Conservation (phyloP, 257 asterid species). For the Paraleonurus japonicus region DNA sequence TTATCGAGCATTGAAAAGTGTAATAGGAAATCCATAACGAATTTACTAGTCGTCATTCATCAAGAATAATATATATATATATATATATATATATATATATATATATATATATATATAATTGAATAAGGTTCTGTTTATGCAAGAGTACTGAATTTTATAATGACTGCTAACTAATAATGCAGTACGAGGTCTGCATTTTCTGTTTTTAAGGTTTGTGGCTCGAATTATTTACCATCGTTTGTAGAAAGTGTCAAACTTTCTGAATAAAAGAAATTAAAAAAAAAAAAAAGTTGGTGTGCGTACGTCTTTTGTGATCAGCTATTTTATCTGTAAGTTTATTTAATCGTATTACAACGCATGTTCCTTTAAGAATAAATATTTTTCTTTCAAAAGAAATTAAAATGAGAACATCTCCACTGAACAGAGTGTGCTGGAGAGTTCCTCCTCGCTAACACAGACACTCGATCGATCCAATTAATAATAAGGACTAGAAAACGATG, state of each 20-base stretch:
- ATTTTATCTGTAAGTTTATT: neutral
- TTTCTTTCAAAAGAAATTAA: too few species aligned
- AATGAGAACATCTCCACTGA: too few species aligned
- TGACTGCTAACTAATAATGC: neutral
- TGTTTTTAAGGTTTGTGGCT: neutral
- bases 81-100: too few species aligned
- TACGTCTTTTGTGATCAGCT: neutral
- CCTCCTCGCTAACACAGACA: too few species aligned
- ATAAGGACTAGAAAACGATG: too few species aligned
- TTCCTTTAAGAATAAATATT: neutral
- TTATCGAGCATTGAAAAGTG: neutral
- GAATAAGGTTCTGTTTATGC: neutral
- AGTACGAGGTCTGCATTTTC: neutral
- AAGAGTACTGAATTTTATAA: neutral
- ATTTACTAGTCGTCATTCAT: neutral
- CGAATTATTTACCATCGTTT: neutral
- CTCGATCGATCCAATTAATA: too few species aligned
- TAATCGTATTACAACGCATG: neutral
- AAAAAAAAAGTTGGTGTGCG: neutral
- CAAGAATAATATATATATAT: neutral
- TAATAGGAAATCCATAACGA: neutral
- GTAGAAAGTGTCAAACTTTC: neutral
- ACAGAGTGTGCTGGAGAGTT: too few species aligned
- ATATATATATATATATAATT: too few species aligned
- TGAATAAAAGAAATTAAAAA: neutral